Conservation (phyloP, 1,139 yeast genomes). For the Yamadazyma diddensiae region DNA sequence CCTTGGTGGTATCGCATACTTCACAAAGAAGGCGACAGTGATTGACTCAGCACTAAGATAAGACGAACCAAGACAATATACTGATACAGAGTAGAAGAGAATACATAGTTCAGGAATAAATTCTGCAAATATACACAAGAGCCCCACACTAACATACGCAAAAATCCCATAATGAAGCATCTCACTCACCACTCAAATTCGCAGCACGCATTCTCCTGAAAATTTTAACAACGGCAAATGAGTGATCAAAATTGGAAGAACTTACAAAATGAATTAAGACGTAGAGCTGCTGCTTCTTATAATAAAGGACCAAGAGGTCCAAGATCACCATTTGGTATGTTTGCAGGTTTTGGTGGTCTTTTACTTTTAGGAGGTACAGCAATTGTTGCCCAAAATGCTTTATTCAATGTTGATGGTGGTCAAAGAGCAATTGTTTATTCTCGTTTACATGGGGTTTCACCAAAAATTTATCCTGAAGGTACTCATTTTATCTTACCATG, state of each 20-base stretch:
- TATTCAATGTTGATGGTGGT: constrained; percentile 98
- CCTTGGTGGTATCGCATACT: too few relatives aligned
- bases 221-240: constrained; percentile 19
- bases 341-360: constrained; percentile 80
- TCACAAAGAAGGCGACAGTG: too few relatives aligned
- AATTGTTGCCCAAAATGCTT: constrained; percentile 64
- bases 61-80: too few relatives aligned
- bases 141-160: too few relatives aligned
- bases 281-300: constrained; percentile 51
- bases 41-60: too few relatives aligned
- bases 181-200: too few relatives aligned
- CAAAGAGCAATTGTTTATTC: constrained; percentile 95
- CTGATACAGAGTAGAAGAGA: too few relatives aligned
- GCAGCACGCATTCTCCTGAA: too few relatives aligned
- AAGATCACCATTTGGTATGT: constrained; percentile 52
- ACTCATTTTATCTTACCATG: constrained; percentile 94
- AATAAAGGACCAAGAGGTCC: constrained; percentile 31
- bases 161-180: too few relatives aligned
- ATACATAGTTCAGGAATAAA: too few relatives aligned
- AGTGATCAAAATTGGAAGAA: constrained; percentile 64
- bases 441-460: constrained; percentile 80
- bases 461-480: constrained; percentile 88
- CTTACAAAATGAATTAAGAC: constrained; percentile 63
- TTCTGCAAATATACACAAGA: too few relatives aligned
- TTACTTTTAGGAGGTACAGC: constrained; percentile 72